phyloP scores from a whole-genome alignment of 306 rosid species.

The Aeschynomene evenia region DNA sequence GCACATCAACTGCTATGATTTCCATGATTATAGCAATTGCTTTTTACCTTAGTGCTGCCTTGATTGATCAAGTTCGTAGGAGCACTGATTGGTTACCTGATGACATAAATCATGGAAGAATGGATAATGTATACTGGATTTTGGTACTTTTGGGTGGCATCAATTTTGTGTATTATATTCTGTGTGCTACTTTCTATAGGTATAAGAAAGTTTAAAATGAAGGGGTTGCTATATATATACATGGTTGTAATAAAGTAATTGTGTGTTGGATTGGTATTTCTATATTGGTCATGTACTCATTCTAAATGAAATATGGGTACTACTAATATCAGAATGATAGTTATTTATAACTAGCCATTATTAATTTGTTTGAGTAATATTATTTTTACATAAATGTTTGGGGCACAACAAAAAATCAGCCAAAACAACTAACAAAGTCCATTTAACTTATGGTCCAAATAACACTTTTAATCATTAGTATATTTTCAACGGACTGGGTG shows the following conservation, averaged over 20 bases:
- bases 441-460: too few relatives aligned
- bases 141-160: conserved; percentile 45
- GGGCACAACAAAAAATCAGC: too few relatives aligned
- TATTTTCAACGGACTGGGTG: too few relatives aligned
- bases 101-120: conserved; percentile 48
- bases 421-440: too few relatives aligned
- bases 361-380: too few relatives aligned
- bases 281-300: background rate
- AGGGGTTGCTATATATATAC: background rate
- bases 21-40: conserved; percentile 44
- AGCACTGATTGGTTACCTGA: conserved; percentile 61
- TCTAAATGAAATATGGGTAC: too few relatives aligned
- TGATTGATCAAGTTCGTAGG: conserved; percentile 41
- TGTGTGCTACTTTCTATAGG: conserved; percentile 44
- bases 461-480: too few relatives aligned
- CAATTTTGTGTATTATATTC: conserved; percentile 51
- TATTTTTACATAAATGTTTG: too few relatives aligned
- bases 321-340: too few relatives aligned
- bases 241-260: background rate
- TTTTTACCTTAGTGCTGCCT: conserved; percentile 45
- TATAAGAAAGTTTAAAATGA: conserved; percentile 35
- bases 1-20: conserved; percentile 63
- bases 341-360: too few relatives aligned
- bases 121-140: conserved; percentile 60
- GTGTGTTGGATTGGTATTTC: background rate